Base-by-base conservation (phyloP, 1,284 basidiomycete species). In the Vanrija sp. region DNA sequence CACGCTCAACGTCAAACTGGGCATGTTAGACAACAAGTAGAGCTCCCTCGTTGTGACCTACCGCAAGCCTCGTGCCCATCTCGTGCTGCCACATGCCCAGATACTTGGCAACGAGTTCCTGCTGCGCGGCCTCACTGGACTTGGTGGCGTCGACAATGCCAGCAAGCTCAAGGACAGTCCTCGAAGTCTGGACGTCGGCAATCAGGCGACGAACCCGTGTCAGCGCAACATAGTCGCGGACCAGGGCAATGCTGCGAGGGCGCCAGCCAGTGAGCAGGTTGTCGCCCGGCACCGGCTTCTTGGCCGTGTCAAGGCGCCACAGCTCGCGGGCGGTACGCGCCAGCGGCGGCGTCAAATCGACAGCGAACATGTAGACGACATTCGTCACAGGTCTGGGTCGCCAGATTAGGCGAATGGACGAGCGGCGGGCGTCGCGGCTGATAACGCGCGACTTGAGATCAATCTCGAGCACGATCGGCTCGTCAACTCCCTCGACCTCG, bases 261-360 rank as follows among this genome's bases (percentile, higher is more conserved):
- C 86, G 87, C 94, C 95, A 98, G 8, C 83, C 85, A 0, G 58
- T 63, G 25, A 98, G 80, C 3, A 82, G 77, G 67, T 97, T 92
- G 71, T 98, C 92, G 3, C 94, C 93, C 23, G 86, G 82, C 0
- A 98, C 91, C 71, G 94, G 95, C 73, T 91, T 94, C 72, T 89
- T 87, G 16, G 88, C 86, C 1, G 95, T 98, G 77, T 98, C 92
- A 50, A 98, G 80, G 48, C 93, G 81, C 94, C 95, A 98, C 12
- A 98, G 81, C 59, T 98, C 94, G 69, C 85, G 84, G 1, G 91
- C 84, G 2, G 87, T 91, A 43, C 91, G 86, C 8, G 90, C 94
- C 60, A 91, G 77, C 4, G 90, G 89, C 12, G 95, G 93, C 3
- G 85, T 85, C 25, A 98, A 80, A 46, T 84, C 83, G 39, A 98